Conservation (phyloP, 164 flowering plant species). For the Kalanchoe fedtschenkoi region DNA sequence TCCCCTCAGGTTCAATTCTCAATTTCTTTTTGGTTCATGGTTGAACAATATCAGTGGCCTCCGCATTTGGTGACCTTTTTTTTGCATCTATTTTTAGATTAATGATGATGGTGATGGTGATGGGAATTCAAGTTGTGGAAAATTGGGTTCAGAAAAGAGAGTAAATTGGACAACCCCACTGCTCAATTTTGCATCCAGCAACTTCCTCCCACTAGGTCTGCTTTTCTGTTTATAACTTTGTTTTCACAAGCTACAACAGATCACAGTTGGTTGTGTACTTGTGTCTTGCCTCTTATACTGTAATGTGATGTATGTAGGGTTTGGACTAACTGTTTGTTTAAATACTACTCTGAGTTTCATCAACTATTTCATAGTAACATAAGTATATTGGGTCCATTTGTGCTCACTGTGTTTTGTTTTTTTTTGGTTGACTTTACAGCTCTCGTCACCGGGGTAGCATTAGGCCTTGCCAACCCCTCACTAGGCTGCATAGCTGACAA, state of each 20-base stretch:
- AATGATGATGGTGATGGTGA: background rate
- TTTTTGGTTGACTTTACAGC: background rate
- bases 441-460: constrained; percentile 2
- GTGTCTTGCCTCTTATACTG: background rate
- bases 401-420: background rate
- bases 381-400: too few species aligned
- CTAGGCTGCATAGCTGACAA: constrained; percentile 6
- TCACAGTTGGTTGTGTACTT: background rate
- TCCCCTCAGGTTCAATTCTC: too few species aligned
- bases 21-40: too few species aligned
- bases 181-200: constrained; percentile 5
- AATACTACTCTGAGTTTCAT: background rate
- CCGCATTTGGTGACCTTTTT: too few species aligned
- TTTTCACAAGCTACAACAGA: background rate
- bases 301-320: too few species aligned
- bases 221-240: background rate
- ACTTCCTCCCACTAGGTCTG: constrained; percentile 6
- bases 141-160: background rate
- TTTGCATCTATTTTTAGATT: background rate
- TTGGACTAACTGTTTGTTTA: too few species aligned
- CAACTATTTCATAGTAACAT: background rate
- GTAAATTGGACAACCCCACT: background rate
- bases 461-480: constrained; percentile 8
- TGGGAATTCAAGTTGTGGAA: background rate
- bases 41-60: too few species aligned